Percentiles rank a stretch among this genome's conserved stretches.
Evolutionary conservation across 1,139 yeast genomes (phyloP).

Genomic region (Geotrichum candidum): DNA sequence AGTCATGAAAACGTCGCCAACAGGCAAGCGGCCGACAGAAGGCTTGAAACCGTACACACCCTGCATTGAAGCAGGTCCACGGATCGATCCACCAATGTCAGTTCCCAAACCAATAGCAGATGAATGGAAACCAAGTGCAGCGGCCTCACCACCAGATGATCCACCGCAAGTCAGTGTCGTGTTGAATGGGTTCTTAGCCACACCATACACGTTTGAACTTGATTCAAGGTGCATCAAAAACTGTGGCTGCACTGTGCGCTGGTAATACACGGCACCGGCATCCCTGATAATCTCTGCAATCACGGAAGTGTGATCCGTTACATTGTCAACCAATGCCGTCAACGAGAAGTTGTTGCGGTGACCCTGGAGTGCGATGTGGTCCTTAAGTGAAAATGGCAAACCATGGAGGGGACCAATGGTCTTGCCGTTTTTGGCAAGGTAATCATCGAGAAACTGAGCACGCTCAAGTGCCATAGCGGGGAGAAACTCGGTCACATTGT

Average conservation of each 20-base stretch:
- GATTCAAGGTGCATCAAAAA: constrained; percentile 53
- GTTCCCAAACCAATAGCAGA: constrained; percentile 53
- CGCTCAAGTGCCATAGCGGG: constrained; percentile 33
- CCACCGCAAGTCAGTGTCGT: constrained; percentile 48
- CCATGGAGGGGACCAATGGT: constrained; percentile 48
- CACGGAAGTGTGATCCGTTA: constrained; percentile 27
- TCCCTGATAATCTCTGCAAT: constrained; percentile 40
- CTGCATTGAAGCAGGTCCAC: constrained; percentile 51
- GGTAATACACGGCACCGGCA: constrained; percentile 51
- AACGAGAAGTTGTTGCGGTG: constrained; percentile 41
- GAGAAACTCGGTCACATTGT: constrained; percentile 34
- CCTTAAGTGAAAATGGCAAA: constrained; percentile 49
- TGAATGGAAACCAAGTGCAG: constrained; percentile 47
- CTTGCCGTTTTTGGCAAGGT: constrained; percentile 37
- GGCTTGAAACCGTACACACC: constrained; percentile 54
- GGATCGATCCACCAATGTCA: constrained; percentile 59
- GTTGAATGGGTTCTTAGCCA: constrained; percentile 45
- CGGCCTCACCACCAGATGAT: constrained; percentile 59
- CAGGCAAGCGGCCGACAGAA: constrained; percentile 44
- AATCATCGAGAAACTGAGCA: constrained; percentile 44
- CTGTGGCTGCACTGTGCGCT: constrained; percentile 55
- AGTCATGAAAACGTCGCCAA: constrained; percentile 39
- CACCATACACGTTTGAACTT: constrained; percentile 42
- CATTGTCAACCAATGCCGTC: constrained; percentile 33
- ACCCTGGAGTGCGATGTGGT: constrained; percentile 43